phyloP scores from a whole-genome alignment of 768 basidiomycete genomes.

The Hysterangium stoloniferum region DNA sequence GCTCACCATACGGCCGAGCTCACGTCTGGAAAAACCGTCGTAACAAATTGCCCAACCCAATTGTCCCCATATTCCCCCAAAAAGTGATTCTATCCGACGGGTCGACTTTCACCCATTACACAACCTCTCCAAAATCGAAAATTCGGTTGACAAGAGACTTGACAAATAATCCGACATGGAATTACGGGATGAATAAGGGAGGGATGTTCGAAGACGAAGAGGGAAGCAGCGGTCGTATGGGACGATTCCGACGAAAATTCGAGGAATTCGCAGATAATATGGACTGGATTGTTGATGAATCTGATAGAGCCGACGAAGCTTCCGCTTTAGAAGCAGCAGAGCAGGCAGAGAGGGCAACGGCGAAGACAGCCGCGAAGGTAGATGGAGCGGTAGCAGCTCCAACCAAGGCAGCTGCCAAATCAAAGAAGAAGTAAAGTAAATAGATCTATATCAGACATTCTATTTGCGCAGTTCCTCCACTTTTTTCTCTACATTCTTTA shows the following conservation, averaged over 20 bases:
- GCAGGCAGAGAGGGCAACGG: no score
- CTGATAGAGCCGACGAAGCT: no score
- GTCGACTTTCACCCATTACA: slow-evolving; percentile 80
- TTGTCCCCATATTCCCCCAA: slow-evolving; percentile 83
- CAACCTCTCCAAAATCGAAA: slow-evolving; percentile 74
- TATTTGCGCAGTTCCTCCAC: slow-evolving; percentile 18
- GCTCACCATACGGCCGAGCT: slow-evolving; percentile 75
- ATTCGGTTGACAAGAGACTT: slow-evolving; percentile 79
- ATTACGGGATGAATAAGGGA: slow-evolving; percentile 48
- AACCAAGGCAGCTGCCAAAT: no score
- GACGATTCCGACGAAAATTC: slow-evolving; percentile 72
- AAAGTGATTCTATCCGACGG: slow-evolving; percentile 83
- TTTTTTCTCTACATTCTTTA: slow-evolving; percentile 17
- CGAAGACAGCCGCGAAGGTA: no score
- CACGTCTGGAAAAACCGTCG: slow-evolving; percentile 72
- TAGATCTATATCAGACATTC: no score
- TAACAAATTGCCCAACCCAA: slow-evolving; percentile 67
- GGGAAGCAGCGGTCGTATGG: slow-evolving; percentile 67
- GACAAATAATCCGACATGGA: slow-evolving; percentile 85
- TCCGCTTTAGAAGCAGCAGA: no score
- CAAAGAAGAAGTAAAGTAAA: no score
- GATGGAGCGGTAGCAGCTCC: no score
- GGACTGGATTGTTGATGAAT: slow-evolving; percentile 22
- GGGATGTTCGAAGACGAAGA: slow-evolving; percentile 61
- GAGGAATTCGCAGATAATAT: slow-evolving; percentile 30